Evolutionary conservation across 805 yeast genomes (phyloP).

Genomic region (Clavispora fructus): DNA sequence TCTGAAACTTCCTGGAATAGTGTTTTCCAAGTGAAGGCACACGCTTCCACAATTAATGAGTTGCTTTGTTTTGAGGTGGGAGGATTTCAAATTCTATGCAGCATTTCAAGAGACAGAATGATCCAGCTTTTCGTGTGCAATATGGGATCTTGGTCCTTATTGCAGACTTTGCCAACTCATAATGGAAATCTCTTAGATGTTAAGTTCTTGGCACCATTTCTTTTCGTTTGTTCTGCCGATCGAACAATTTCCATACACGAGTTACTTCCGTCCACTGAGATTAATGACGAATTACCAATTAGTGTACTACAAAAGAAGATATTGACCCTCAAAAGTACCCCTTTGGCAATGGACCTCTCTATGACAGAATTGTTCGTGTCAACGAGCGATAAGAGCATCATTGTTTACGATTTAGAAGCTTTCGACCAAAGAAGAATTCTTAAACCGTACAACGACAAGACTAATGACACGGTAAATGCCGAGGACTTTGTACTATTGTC

Average conservation of each 20-base stretch:
- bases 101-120: constrained; percentile 59
- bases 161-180: constrained; percentile 57
- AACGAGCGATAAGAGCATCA: constrained; percentile 46
- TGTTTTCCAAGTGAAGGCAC: constrained; percentile 37
- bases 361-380: constrained; percentile 44
- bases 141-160: constrained; percentile 41
- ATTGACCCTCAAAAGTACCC: constrained; percentile 47
- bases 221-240: constrained; percentile 58
- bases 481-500: constrained; percentile 36
- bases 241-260: constrained; percentile 54
- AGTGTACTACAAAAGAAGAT: constrained; percentile 38
- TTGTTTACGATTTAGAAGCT: constrained; percentile 32
- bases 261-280: constrained; percentile 17
- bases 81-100: constrained; percentile 29
- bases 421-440: constrained; percentile 33
- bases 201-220: constrained; percentile 20
- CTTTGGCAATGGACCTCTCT: constrained; percentile 35
- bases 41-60: constrained; percentile 48
- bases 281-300: not conserved
- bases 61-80: constrained; percentile 30
- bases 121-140: constrained; percentile 45
- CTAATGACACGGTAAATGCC: constrained; percentile 38
- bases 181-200: constrained; percentile 47
- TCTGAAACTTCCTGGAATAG: constrained; percentile 13
- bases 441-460: constrained; percentile 35